phyloP scores from a whole-genome alignment of 805 yeast genomes.

The Yarrowia sp. region DNA sequence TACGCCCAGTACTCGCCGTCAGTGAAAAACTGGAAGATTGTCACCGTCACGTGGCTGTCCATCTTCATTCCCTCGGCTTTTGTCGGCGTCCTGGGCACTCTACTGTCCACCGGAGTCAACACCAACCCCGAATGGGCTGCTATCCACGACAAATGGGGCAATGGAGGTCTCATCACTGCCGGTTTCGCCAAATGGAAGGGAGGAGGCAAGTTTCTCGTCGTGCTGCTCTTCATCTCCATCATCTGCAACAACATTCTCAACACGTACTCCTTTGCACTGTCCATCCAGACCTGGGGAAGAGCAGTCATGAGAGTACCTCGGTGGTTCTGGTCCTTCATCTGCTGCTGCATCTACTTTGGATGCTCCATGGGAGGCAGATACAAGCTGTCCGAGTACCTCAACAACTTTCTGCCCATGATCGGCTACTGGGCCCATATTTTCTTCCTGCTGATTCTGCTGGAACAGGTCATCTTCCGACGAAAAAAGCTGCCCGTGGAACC shows the following conservation, averaged over 20 bases:
- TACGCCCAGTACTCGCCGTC: constrained; percentile 80
- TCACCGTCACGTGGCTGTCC: constrained; percentile 67
- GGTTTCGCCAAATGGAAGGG: constrained; percentile 76
- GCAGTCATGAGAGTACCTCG: constrained; percentile 70
- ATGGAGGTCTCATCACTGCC: constrained; percentile 75
- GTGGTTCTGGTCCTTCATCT: constrained; percentile 73
- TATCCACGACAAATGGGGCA: constrained; percentile 64
- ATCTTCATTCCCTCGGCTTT: constrained; percentile 74
- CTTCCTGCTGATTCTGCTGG: constrained; percentile 72
- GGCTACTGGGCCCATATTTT: constrained; percentile 92
- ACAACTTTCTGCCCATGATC: constrained; percentile 87
- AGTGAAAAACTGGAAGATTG: constrained; percentile 63
- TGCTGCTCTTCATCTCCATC: constrained; percentile 72
- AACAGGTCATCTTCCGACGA: constrained; percentile 73
- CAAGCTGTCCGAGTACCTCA: constrained; percentile 72
- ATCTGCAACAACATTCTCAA: constrained; percentile 83
- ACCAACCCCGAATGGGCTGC: constrained; percentile 62
- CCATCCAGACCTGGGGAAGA: constrained; percentile 64
- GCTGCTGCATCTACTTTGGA: constrained; percentile 68
- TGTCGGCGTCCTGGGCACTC: constrained; percentile 75
- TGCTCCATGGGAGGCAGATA: constrained; percentile 79
- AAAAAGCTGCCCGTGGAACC: constrained; percentile 49
- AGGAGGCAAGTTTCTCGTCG: constrained; percentile 77
- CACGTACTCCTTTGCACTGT: constrained; percentile 80
- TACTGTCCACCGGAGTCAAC: constrained; percentile 72